Conservation (phyloP, 2,329 filamentous ascomycete genomes). For the Claviceps sp. region DNA sequence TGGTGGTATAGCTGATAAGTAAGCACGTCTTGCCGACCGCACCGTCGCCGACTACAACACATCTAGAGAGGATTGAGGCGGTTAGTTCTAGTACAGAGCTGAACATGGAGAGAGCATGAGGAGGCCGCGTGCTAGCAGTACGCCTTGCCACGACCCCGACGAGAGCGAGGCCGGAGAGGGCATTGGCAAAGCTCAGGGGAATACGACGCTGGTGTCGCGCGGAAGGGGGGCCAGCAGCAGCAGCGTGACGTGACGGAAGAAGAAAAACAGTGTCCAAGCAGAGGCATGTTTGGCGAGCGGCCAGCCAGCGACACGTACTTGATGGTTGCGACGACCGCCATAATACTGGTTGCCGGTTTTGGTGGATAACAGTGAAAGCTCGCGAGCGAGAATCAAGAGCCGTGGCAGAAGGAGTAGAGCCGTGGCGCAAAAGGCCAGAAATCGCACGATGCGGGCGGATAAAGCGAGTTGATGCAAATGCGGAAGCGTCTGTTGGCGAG, state of each 20-base stretch:
- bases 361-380: neutral
- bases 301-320: slow-evolving; percentile 33
- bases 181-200: neutral
- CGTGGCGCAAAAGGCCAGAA: slow-evolving; percentile 4
- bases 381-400: neutral
- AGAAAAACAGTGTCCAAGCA: neutral
- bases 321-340: slow-evolving; percentile 51
- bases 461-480: neutral
- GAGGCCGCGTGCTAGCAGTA: neutral
- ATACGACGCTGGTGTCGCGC: neutral
- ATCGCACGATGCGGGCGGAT: neutral
- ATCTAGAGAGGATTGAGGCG: slow-evolving; percentile 39
- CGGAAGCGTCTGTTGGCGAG: neutral
- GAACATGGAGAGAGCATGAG: neutral
- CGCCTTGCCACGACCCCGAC: neutral
- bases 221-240: slow-evolving; percentile 4
- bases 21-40: slow-evolving; percentile 98
- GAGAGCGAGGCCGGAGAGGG: neutral
- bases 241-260: slow-evolving; percentile 6
- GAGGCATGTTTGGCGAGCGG: neutral
- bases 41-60: slow-evolving; percentile 98
- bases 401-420: neutral
- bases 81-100: neutral
- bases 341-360: slow-evolving; percentile 22
- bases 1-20: slow-evolving; percentile 97